Percentiles rank a stretch among this genome's conserved stretches.
Evolutionary conservation across 1,284 basidiomycete species (phyloP).

Genomic region (Tremellales sp.): DNA sequence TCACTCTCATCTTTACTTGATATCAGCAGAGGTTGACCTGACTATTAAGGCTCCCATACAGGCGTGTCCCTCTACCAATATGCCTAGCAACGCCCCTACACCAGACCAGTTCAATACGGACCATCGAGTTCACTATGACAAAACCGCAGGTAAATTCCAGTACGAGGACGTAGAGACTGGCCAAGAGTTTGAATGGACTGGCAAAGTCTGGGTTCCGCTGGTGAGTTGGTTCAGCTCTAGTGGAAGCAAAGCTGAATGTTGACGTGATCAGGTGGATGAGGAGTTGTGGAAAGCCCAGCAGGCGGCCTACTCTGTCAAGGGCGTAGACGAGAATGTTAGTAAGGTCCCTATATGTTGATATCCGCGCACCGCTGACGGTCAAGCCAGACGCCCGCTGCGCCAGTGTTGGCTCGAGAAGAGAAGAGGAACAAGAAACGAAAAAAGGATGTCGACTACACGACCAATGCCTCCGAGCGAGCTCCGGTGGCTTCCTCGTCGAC

Average conservation of each 20-base stretch:
- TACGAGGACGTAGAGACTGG: conserved; percentile 80
- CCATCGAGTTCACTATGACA: conserved; percentile 68
- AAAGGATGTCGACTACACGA: conserved; percentile 65
- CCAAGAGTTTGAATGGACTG: conserved; percentile 78
- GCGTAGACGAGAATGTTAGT: conserved; percentile 84
- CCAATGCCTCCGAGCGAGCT: conserved; percentile 51
- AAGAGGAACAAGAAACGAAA: conserved; percentile 67
- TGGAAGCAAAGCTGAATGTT: not conserved
- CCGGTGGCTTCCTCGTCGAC: conserved; percentile 1
- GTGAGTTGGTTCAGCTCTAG: conserved; percentile 53
- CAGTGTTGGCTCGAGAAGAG: conserved; percentile 65
- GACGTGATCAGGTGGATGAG: conserved; percentile 62
- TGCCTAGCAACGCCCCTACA: conserved; percentile 33
- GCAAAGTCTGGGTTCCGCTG: conserved; percentile 73
- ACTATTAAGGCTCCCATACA: too few relatives aligned
- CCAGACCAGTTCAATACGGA: conserved; percentile 66
- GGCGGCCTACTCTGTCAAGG: conserved; percentile 82
- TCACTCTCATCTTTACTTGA: too few relatives aligned
- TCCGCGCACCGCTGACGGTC: conserved; percentile 2
- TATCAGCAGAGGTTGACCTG: too few relatives aligned
- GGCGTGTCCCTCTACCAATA: too few relatives aligned
- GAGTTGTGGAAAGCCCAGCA: conserved; percentile 79
- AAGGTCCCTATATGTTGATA: conserved; percentile 20
- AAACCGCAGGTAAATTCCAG: conserved; percentile 71
- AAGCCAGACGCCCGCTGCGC: conserved; percentile 71